Conservation (phyloP, 306 rosid species). For the Cucumis cinereus region DNA sequence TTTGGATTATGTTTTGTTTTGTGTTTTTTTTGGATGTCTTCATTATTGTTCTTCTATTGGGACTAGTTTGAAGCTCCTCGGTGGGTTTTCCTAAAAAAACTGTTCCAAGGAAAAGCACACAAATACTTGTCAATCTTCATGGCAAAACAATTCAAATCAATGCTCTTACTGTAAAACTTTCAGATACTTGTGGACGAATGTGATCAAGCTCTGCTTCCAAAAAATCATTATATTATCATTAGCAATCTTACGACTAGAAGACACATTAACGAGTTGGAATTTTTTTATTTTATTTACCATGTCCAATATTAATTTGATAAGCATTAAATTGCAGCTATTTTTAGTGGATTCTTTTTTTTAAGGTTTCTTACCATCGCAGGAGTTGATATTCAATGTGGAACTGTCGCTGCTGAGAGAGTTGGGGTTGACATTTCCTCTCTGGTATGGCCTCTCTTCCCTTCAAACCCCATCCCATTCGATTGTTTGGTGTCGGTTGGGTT, state of each 20-base stretch:
- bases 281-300: neutral
- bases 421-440: neutral
- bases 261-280: neutral
- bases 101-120: neutral
- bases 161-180: neutral
- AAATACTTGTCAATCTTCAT: neutral
- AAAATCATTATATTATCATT: neutral
- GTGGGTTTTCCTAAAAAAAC: neutral
- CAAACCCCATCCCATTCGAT: neutral
- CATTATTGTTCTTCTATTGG: neutral
- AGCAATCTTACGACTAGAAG: neutral
- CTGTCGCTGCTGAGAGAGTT: neutral
- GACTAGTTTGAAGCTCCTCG: neutral
- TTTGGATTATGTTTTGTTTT: neutral
- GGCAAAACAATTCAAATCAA: neutral
- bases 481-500: neutral
- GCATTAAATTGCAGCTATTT: neutral
- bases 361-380: conserved; percentile 8
- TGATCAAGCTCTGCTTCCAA: neutral
- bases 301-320: neutral
- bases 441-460: conserved; percentile 5
- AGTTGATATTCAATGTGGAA: neutral
- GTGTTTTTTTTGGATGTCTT: neutral
- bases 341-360: neutral
- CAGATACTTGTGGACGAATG: neutral